These are phyloP conservation scores for Boletus reticuloceps DNA, from an alignment of 768 basidiomycete species.

Conservation along the genomic window DNA sequence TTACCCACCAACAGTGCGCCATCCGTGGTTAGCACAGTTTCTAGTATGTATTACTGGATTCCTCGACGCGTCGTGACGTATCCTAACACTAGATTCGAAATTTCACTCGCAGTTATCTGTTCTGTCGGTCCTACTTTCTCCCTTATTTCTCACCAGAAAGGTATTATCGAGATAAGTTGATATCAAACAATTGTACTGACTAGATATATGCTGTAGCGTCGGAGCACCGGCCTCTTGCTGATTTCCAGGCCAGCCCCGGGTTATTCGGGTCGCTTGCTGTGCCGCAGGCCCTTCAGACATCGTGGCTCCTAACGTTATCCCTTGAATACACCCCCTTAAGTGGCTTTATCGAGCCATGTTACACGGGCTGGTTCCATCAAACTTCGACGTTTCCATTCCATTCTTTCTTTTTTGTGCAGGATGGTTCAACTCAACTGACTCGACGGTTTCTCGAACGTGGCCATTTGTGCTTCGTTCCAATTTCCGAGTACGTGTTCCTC, in stretches of 20 bases:
- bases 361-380: not conserved
- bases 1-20: no score
- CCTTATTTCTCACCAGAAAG: not conserved
- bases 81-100: not conserved
- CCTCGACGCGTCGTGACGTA: no score
- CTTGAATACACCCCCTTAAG: not conserved
- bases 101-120: not conserved
- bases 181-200: not conserved
- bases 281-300: not conserved
- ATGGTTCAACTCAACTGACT: constrained; percentile 12
- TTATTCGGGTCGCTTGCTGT: not conserved
- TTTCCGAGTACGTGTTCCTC: not conserved
- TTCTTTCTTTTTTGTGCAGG: constrained; percentile 11
- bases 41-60: no score
- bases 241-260: not conserved
- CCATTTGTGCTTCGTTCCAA: not conserved
- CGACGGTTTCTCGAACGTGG: not conserved
- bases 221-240: not conserved
- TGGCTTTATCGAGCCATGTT: not conserved
- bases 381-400: not conserved
- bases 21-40: no score
- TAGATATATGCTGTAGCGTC: not conserved
- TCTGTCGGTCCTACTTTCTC: not conserved
- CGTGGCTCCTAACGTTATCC: not conserved
- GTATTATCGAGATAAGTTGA: no score